Percentiles rank a stretch among this genome's conserved stretches.
These are phyloP conservation scores for Amanita rubescens DNA, from an alignment of 768 basidiomycete genomes.

Conservation along the genomic window DNA sequence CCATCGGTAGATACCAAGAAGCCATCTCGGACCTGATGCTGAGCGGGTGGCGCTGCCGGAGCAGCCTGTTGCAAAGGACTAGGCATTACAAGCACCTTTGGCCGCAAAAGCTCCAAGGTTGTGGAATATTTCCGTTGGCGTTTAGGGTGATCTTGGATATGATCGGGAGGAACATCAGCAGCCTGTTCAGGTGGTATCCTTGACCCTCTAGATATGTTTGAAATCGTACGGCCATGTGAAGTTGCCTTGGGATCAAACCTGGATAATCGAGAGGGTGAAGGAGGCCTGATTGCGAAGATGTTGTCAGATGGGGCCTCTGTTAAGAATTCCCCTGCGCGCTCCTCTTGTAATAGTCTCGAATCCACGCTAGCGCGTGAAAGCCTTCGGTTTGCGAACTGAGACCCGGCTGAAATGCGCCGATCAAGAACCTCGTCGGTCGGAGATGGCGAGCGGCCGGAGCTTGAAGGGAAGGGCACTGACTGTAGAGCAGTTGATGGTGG, in stretches of 20 bases:
- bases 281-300: slow-evolving; percentile 62
- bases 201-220: slow-evolving; percentile 61
- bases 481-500: slow-evolving; percentile 25
- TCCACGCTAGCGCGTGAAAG: slow-evolving; percentile 46
- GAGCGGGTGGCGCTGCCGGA: slow-evolving; percentile 24
- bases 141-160: slow-evolving; percentile 29
- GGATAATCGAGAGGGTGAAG: slow-evolving; percentile 59
- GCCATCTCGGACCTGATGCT: slow-evolving; percentile 39
- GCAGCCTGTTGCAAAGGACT: slow-evolving; percentile 62
- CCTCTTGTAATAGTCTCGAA: slow-evolving; percentile 34
- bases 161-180: slow-evolving; percentile 25
- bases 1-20: slow-evolving; percentile 64
- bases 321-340: slow-evolving; percentile 26
- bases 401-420: slow-evolving; percentile 4
- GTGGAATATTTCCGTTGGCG: slow-evolving; percentile 62
- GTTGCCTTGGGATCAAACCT: slow-evolving; percentile 75
- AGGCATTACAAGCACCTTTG: slow-evolving; percentile 94
- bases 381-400: slow-evolving; percentile 5
- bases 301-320: slow-evolving; percentile 42
- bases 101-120: slow-evolving; percentile 73
- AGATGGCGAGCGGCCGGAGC: slow-evolving; percentile 45
- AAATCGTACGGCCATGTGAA: slow-evolving; percentile 48
- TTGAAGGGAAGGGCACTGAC: slow-evolving; percentile 59
- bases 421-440: slow-evolving; percentile 13
- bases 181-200: slow-evolving; percentile 55